phyloP scores from a whole-genome alignment of 2,329 filamentous ascomycete genomes.

The Aspergillus pseudotamarii region DNA sequence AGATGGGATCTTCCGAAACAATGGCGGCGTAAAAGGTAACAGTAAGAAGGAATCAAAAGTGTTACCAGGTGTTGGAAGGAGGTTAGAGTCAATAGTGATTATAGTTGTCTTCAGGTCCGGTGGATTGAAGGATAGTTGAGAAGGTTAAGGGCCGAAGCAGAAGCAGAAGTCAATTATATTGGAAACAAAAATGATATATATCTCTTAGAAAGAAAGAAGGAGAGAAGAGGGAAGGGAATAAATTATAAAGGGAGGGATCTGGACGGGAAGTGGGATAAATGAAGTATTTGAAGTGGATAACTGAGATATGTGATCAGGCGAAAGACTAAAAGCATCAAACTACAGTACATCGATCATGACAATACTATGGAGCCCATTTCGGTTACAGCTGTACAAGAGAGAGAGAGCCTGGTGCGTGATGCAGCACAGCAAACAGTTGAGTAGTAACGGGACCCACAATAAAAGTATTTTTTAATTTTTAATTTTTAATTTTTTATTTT shows the following conservation, averaged over 20 bases:
- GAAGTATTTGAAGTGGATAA: slow-evolving; percentile 35
- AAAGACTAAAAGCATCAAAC: slow-evolving; percentile 33
- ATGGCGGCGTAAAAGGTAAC: neutral
- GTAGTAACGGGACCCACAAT: slow-evolving; percentile 33
- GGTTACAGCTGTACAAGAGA: slow-evolving; percentile 40
- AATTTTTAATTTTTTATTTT: neutral
- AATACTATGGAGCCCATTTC: slow-evolving; percentile 29
- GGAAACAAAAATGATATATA: slow-evolving; percentile 5
- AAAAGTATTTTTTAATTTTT: slow-evolving; percentile 5
- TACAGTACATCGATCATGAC: slow-evolving; percentile 28
- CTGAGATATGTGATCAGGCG: slow-evolving; percentile 39
- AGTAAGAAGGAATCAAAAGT: neutral
- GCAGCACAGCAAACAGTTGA: slow-evolving; percentile 41
- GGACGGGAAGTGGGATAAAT: slow-evolving; percentile 34
- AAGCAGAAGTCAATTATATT: slow-evolving; percentile 13
- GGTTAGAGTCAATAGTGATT: slow-evolving; percentile 10
- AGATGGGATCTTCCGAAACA: neutral
- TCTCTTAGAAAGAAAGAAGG: slow-evolving; percentile 8
- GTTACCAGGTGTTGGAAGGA: slow-evolving; percentile 7
- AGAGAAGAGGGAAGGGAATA: slow-evolving; percentile 17
- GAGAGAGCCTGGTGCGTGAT: slow-evolving; percentile 25
- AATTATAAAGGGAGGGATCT: slow-evolving; percentile 18
- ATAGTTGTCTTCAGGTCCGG: slow-evolving; percentile 11
- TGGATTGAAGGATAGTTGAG: slow-evolving; percentile 16
- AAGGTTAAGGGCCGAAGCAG: slow-evolving; percentile 9